Conservation (phyloP, 305 asterid species). For the Fraxinus platypoda region DNA sequence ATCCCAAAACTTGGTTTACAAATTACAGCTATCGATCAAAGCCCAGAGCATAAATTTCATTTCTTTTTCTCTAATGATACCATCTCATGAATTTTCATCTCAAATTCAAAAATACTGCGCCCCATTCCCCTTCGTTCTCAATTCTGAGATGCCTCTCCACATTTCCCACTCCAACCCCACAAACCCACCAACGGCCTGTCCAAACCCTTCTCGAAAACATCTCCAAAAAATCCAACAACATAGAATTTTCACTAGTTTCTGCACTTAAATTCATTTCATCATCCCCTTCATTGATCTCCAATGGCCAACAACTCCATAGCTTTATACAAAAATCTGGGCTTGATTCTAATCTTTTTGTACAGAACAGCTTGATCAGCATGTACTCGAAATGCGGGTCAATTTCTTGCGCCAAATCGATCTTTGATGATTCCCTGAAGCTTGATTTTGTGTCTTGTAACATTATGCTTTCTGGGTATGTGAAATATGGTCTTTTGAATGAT, state of each 20-base stretch:
- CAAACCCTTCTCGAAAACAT: slow-evolving; percentile 27
- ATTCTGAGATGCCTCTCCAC: slow-evolving; percentile 47
- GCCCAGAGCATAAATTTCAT: not conserved
- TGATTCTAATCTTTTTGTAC: slow-evolving; percentile 52
- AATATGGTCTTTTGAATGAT: slow-evolving; percentile 41
- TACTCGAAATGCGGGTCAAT: slow-evolving; percentile 62
- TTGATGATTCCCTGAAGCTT: slow-evolving; percentile 36
- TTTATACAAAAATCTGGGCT: slow-evolving; percentile 59
- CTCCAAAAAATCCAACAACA: slow-evolving; percentile 27
- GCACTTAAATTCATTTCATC: slow-evolving; percentile 64
- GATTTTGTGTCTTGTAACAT: slow-evolving; percentile 72
- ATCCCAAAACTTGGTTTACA: not conserved
- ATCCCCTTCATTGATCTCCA: slow-evolving; percentile 35
- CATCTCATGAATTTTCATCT: slow-evolving; percentile 40
- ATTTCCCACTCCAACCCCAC: slow-evolving; percentile 23
- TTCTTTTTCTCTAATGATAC: slow-evolving; percentile 20
- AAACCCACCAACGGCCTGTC: slow-evolving; percentile 23
- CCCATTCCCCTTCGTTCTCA: slow-evolving; percentile 7
- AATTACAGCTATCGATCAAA: not conserved
- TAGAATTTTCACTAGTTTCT: slow-evolving; percentile 52
- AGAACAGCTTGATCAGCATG: slow-evolving; percentile 78
- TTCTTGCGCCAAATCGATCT: slow-evolving; percentile 49
- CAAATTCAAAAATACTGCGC: slow-evolving; percentile 27
- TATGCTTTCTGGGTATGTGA: slow-evolving; percentile 61
- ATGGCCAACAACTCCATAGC: slow-evolving; percentile 66